These are phyloP conservation scores for Talaromyces sp. DNA, from an alignment of 2,329 filamentous ascomycete genomes.

Conservation along the genomic window DNA sequence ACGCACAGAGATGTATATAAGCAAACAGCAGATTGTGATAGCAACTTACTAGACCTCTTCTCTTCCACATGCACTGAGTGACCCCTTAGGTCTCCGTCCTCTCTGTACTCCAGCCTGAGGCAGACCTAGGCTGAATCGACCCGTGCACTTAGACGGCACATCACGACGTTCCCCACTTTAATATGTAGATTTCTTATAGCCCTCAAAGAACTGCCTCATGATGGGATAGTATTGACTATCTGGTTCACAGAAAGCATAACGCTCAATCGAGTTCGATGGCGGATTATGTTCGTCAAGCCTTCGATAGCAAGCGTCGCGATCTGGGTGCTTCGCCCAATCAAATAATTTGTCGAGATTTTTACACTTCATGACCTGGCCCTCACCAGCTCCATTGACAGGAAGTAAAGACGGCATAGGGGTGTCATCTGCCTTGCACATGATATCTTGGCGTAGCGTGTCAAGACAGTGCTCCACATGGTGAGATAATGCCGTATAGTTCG, in stretches of 20 bases:
- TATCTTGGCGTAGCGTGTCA: neutral
- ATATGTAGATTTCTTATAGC: neutral
- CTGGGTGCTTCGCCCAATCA: neutral
- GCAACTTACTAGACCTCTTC: no score
- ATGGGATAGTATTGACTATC: neutral
- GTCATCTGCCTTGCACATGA: neutral
- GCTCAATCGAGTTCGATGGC: neutral
- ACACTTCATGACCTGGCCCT: neutral
- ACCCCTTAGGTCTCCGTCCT: no score
- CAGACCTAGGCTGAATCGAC: no score
- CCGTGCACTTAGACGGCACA: no score
- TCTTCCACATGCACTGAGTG: no score
- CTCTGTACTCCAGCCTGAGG: no score
- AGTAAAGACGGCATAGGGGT: neutral
- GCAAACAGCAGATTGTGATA: no score
- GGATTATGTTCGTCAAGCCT: neutral
- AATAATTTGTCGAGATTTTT: neutral
- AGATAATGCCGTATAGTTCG: neutral
- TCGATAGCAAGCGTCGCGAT: neutral
- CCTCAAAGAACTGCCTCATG: neutral
- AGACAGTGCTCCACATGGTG: neutral
- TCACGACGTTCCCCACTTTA: no score
- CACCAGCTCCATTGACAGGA: neutral
- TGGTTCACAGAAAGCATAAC: neutral
- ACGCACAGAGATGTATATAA: no score